These are phyloP conservation scores for Cochlearia excelsa DNA, from an alignment of 345 rosid species.

Conservation along the genomic window DNA sequence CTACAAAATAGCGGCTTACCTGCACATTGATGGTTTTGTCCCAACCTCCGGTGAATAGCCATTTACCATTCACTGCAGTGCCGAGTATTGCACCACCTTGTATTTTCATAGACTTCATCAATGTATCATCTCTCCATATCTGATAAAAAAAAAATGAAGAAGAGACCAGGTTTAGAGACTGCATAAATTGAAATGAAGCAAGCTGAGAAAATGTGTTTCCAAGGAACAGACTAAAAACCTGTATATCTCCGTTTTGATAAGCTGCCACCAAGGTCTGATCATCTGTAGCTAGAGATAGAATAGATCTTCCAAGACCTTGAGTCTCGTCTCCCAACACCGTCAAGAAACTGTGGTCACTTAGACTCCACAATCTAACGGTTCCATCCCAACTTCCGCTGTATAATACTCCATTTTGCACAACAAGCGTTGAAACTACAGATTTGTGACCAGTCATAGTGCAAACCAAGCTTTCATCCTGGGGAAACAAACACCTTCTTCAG, in stretches of 20 bases:
- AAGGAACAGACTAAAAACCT: slow-evolving; percentile 41
- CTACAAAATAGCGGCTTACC: slow-evolving; percentile 37
- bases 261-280: slow-evolving; percentile 55
- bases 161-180: slow-evolving; percentile 10
- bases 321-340: slow-evolving; percentile 64
- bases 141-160: slow-evolving; percentile 22
- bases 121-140: slow-evolving; percentile 75
- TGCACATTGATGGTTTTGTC: slow-evolving; percentile 66
- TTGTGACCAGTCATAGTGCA: slow-evolving; percentile 86
- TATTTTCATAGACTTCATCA: slow-evolving; percentile 48
- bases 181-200: slow-evolving; percentile 20
- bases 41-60: slow-evolving; percentile 85
- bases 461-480: slow-evolving; percentile 63
- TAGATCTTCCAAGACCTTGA: slow-evolving; percentile 50
- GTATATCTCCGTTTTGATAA: slow-evolving; percentile 72
- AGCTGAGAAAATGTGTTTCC: not conserved
- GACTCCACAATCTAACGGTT: slow-evolving; percentile 77
- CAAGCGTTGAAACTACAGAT: slow-evolving; percentile 76
- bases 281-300: slow-evolving; percentile 54
- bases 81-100: slow-evolving; percentile 69
- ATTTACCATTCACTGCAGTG: slow-evolving; percentile 50
- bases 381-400: slow-evolving; percentile 99
- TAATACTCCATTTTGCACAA: slow-evolving; percentile 58
- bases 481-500: slow-evolving; percentile 8
- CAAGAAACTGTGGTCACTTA: slow-evolving; percentile 72